Base-by-base conservation (phyloP, 2,329 filamentous ascomycete genomes). In the Emmonsia crescens region DNA sequence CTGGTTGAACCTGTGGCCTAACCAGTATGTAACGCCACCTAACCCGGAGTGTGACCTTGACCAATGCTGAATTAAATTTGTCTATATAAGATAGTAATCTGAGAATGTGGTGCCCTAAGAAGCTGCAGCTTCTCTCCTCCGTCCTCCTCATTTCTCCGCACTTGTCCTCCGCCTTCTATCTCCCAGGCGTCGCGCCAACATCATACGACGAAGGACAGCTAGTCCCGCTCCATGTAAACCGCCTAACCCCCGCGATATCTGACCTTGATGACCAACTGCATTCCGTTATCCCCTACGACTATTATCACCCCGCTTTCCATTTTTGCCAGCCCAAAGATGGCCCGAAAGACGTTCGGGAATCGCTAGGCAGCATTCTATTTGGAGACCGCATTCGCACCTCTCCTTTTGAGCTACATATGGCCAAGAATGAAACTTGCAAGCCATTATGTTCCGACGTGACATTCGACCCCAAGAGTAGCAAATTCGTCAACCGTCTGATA, bases 321-420 rank as follows among this genome's bases (percentile, higher is more conserved):
- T 96, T 96, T 79, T 99, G 94, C 76, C 78, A 83, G 68, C 94
- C 93, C 1, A 78, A 88, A 61, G 86, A 81, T 64, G 90, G 90
- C 1, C 86, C 91, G 9, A 76, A 92, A 73, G 83, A 89, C 78
- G 85, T 96, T 27, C 87, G 89, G 48, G 94, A 96, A 77, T 94
- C 89, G 66, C 76, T 99, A 65, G 94, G 94, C 29, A 96, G 93
- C 80, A 99, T 99, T 72, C 77, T 99, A 59, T 99, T 99, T 69
- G 94, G 94, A 67, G 94, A 99, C 77, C 85, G 94, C 61, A 99
- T 99, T 78, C 91, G 91, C 78, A 96, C 91, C n/a, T 97, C 93
- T 42, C 90, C 93, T 0, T 96, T 96, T 71, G 85, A 96, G 71
- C 80, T 97, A 64, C 83, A 85, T 67, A 96, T 99, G 92, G 85